phyloP scores from a whole-genome alignment of 139 green algal species.

The Closterium sp. region DNA sequence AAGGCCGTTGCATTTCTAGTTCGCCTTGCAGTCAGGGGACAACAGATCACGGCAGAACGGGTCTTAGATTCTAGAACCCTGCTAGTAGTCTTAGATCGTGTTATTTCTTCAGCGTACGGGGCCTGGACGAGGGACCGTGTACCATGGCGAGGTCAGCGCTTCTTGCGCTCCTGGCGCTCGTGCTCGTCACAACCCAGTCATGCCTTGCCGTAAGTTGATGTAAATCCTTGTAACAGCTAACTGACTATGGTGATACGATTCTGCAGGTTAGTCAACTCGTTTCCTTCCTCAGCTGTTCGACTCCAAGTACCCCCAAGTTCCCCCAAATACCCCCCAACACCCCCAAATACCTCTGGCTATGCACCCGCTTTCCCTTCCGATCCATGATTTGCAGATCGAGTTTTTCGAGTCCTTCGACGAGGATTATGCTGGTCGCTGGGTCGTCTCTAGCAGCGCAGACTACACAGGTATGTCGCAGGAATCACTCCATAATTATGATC shows the following conservation, averaged over 20 bases:
- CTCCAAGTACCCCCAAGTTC: no score
- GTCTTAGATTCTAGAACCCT: background rate
- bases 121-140: background rate
- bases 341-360: no score
- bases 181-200: background rate
- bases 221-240: background rate
- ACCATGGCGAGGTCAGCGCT: background rate
- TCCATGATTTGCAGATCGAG: conserved; percentile 27
- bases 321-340: no score
- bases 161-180: background rate
- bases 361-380: background rate
- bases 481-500: background rate
- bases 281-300: no score
- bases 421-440: conserved; percentile 16
- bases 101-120: background rate
- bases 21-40: no score
- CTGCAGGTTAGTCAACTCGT: no score
- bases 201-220: background rate
- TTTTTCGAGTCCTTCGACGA: conserved; percentile 36
- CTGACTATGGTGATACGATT: no score
- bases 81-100: background rate
- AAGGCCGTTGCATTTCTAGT: no score
- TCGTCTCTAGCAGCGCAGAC: conserved; percentile 27
- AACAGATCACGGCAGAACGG: background rate
- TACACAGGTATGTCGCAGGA: conserved; percentile 26